Evolutionary conservation across 1,284 basidiomycete genomes (phyloP).

Genomic region (Rhodotorula sp.): DNA sequence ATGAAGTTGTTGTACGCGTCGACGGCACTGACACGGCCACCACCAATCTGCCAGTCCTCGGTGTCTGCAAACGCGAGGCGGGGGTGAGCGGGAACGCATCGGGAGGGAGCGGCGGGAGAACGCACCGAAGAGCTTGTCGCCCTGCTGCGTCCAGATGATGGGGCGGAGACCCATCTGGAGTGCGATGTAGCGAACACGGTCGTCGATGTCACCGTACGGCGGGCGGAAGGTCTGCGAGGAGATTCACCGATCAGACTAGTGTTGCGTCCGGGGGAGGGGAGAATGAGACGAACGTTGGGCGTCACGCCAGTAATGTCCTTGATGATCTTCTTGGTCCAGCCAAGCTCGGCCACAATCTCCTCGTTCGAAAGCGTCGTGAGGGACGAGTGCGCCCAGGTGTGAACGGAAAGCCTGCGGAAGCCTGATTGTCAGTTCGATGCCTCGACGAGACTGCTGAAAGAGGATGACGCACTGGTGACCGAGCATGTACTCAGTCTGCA

Average conservation of each 20-base stretch:
- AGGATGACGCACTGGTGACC: conserved; percentile 41
- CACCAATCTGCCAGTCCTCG: conserved; percentile 46
- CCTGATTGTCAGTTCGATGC: conserved; percentile 23
- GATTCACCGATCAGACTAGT: background rate
- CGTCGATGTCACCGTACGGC: conserved; percentile 61
- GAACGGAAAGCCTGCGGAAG: conserved; percentile 34
- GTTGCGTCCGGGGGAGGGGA: background rate
- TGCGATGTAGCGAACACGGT: conserved; percentile 82
- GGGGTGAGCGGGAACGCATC: too few species aligned
- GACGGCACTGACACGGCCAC: conserved; percentile 60
- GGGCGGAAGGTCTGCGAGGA: conserved; percentile 27
- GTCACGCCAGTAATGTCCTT: conserved; percentile 41
- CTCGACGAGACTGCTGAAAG: conserved; percentile 1
- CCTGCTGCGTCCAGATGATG: conserved; percentile 73
- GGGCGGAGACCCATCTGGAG: conserved; percentile 75
- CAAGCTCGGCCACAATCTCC: conserved; percentile 79
- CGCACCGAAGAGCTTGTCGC: conserved; percentile 44
- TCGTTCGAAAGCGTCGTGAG: conserved; percentile 76
- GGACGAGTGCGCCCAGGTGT: conserved; percentile 42
- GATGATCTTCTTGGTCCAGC: conserved; percentile 87
- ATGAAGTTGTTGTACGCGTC: conserved; percentile 36
- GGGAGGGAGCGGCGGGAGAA: too few species aligned
- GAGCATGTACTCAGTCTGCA: conserved; percentile 62
- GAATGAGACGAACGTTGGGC: background rate
- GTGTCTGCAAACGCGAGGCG: conserved; percentile 16